Evolutionary conservation across 2,329 filamentous ascomycete species (phyloP), one percentile per base, ranked within the genome.

Genomic region (Zalaria sp.): DNA sequence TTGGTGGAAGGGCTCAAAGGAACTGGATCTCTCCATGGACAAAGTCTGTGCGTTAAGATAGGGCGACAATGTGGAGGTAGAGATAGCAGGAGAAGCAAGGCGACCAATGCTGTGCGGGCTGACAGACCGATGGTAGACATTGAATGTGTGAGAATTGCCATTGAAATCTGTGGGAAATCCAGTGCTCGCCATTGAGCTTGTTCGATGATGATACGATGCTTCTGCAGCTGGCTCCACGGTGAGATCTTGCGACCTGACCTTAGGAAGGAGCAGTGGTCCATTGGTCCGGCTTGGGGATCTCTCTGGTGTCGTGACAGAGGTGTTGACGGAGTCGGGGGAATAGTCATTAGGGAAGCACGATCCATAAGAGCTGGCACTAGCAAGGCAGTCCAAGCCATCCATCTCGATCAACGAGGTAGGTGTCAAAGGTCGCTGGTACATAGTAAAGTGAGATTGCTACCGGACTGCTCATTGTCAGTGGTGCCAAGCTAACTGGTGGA

Each of bases 341-440:
- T 32, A 32, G n/a, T 32, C 29, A n/a, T 32, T 18, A 2, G 18
- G 47, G 31, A 49, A 51, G 40, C 45, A 53, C n/a, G 53, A 51
- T 8, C 50, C 48, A 34, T 47, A 41, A 8, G 53, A 56, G 46
- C 55, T 53, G 8, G 51, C 54, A 44, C 54, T 59, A 45, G 54
- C 55, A 40, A 50, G 39, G 36, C 49, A 47, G 27, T 51, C 47
- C 42, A 47, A 54, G 32, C 47, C 47, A 38, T 49, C 49, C 26
- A 47, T 38, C n/a, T 51, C 52, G 42, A 59, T 51, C 36, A 57
- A 51, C 32, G 57, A 54, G 31, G 65, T 65, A 27, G 66, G 66
- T 39, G 66, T 69, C 46, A 62, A 54, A 42, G 67, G 63, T 52
- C 64, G 62, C 51, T 56, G 58, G 49, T 59, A 66, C 65, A 69